Evolutionary conservation across 1,284 basidiomycete genomes (phyloP).

Genomic region (Pseudozyma tsukubaensis): DNA sequence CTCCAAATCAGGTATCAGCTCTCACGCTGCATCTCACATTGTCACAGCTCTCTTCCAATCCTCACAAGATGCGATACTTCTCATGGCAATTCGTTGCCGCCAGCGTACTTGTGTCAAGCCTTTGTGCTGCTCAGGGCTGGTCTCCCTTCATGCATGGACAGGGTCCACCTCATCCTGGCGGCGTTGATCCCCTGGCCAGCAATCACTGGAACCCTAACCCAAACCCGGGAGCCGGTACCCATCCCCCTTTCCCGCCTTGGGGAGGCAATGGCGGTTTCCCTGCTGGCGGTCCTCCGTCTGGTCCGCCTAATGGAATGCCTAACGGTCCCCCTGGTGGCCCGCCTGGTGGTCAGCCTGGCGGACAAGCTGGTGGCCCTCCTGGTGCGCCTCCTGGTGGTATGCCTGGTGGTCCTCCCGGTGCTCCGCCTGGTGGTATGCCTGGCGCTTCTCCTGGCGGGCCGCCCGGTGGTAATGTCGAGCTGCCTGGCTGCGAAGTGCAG

Average conservation of each 20-base stretch:
- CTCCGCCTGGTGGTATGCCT: neutral
- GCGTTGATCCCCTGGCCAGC: conserved; percentile 5
- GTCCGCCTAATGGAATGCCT: too few relatives aligned
- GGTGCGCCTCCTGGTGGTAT: neutral
- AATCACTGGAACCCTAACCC: conserved; percentile 1
- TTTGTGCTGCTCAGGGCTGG: neutral
- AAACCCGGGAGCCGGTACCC: neutral
- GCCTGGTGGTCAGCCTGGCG: neutral
- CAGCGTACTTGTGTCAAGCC: neutral
- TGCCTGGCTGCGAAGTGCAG: neutral
- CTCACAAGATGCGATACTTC: neutral
- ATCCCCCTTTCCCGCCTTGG: neutral
- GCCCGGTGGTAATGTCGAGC: neutral
- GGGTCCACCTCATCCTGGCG: neutral
- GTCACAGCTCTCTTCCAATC: neutral
- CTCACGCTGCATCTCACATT: neutral
- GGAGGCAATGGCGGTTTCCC: neutral
- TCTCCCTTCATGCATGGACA: neutral
- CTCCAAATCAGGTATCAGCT: too few relatives aligned
- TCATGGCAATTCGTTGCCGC: neutral
- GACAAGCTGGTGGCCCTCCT: too few relatives aligned
- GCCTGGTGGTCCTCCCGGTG: neutral
- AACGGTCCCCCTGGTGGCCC: neutral
- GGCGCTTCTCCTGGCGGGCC: neutral
- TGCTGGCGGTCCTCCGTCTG: neutral